Conservation (phyloP, 257 asterid species). For the Voacanga thouarsii region DNA sequence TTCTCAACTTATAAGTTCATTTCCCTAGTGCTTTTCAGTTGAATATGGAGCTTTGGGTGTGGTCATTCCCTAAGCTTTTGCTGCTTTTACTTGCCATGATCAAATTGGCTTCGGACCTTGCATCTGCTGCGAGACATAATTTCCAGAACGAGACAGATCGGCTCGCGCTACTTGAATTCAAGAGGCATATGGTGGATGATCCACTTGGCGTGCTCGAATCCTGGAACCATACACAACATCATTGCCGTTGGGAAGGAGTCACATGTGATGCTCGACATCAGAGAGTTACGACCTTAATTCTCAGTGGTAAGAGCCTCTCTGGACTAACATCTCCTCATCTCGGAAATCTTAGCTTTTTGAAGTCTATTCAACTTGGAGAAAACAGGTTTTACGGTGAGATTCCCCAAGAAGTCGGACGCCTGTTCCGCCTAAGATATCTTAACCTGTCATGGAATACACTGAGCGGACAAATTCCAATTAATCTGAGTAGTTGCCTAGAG, state of each 20-base stretch:
- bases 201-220: slow-evolving; percentile 10
- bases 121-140: neutral
- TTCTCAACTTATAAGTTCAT: too few species aligned
- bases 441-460: slow-evolving; percentile 31
- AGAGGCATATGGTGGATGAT: slow-evolving; percentile 10
- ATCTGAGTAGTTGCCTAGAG: slow-evolving; percentile 23
- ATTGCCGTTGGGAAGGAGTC: slow-evolving; percentile 33
- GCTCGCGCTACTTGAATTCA: slow-evolving; percentile 9
- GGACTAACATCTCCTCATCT: slow-evolving; percentile 37
- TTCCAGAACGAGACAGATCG: slow-evolving; percentile 2
- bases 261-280: slow-evolving; percentile 21
- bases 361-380: slow-evolving; percentile 23
- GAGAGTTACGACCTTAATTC: slow-evolving; percentile 23
- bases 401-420: slow-evolving; percentile 33
- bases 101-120: too few species aligned
- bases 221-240: slow-evolving; percentile 14
- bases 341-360: slow-evolving; percentile 44
- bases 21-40: too few species aligned
- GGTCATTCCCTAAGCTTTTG: too few species aligned
- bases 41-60: too few species aligned
- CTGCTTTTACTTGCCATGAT: too few species aligned
- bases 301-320: slow-evolving; percentile 20
- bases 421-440: slow-evolving; percentile 17
- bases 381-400: slow-evolving; percentile 29
- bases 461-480: slow-evolving; percentile 36